Base-by-base conservation (phyloP, 2,329 filamentous ascomycete genomes). In the Phialemonium atrogriseum region DNA sequence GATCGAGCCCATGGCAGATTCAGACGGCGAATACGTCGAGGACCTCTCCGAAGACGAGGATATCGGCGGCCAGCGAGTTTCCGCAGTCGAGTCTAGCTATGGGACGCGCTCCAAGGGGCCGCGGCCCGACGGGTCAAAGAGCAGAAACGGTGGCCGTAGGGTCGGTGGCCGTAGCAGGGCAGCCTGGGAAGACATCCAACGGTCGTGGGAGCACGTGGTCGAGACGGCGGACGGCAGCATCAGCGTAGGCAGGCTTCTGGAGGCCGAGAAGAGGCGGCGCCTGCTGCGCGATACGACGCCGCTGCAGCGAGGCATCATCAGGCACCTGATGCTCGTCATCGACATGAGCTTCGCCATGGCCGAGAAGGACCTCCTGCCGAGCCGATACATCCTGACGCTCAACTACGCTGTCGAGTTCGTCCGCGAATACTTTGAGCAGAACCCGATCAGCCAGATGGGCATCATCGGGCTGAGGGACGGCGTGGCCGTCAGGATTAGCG, bases 381-480 rank as follows among this genome's bases (percentile, higher is more conserved):
- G 80, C 25, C 76, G 89, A 38, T 88, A 89, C 57, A 72, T 87
- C 22, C 72, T 95, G 19, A 82, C 80, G 32, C 70, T 95, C 49
- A 79, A 79, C 41, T 93, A 87, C 57, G 82, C 87, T 11, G 75
- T 81, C 41, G 81, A 87, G 35, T 98, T 96, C 56, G 82, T 96
- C 29, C 73, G 80, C 37, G 89, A 95, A 55, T 98, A 86, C 60
- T 98, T 96, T 52, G 91, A 96, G 59, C 91, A 98, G 59, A 98
- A 98, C 49, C 91, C 91, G 9, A 96, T 98, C 44, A 94, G 87
- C 8, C 91, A 98, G 59, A 73, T 98, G 35, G 88, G 84, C 15
- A 81, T 98, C 18, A 67, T 98, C 23, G 89, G 84, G 30, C 94
- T 96, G 84, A 77, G 84, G 39, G 91, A 96, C 54, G 91, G 91